Evolutionary conservation across 2,329 filamentous ascomycete genomes (phyloP).

Genomic region (Penicillium griseofulvum): DNA sequence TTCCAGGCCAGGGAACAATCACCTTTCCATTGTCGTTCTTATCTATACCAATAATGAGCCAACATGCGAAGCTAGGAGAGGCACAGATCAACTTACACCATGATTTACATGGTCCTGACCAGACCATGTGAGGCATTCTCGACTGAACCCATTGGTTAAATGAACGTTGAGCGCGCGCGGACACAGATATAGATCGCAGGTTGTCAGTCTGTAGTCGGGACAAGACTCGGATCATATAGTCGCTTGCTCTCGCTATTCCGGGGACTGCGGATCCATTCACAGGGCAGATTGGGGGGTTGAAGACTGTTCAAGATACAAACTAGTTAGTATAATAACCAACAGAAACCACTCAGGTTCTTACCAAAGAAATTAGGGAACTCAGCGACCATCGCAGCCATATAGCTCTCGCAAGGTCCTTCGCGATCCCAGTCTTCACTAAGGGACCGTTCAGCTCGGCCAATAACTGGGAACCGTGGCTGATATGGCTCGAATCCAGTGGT

Average conservation of each 20-base stretch:
- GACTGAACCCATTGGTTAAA: conserved; percentile 12
- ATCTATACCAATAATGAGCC: not conserved
- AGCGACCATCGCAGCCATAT: conserved; percentile 10
- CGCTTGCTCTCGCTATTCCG: not conserved
- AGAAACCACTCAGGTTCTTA: not conserved
- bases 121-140: conserved; percentile 10
- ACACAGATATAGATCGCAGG: conserved; percentile 3
- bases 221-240: conserved; percentile 7
- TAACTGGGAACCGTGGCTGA: conserved; percentile 8
- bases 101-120: conserved; percentile 9
- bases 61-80: not conserved
- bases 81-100: not conserved
- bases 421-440: conserved; percentile 3
- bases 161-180: not conserved
- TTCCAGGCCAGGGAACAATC: conserved; percentile 11
- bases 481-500: conserved; percentile 9
- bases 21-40: conserved; percentile 9
- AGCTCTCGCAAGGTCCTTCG: conserved; percentile 8
- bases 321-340: not conserved
- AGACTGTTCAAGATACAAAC: not conserved
- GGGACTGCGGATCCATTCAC: conserved; percentile 8
- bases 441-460: not conserved
- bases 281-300: conserved; percentile 10
- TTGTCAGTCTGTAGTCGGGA: conserved; percentile 4
- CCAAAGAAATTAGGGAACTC: conserved; percentile 9